These are phyloP conservation scores for Flaveria bidentis DNA, from an alignment of 129 eudicot genomes.

Conservation along the genomic window DNA sequence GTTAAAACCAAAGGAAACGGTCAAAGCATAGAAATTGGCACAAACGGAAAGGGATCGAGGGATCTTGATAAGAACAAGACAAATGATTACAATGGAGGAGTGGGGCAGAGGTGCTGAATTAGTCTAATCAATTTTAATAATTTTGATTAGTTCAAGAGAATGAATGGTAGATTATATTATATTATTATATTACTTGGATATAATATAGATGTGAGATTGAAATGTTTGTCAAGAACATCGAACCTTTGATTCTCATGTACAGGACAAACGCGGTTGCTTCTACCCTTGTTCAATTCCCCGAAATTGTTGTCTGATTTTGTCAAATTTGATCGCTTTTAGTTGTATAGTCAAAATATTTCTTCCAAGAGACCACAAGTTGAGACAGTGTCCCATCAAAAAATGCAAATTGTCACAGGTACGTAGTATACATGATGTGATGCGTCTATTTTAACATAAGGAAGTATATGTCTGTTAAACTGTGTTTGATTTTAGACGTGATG, in stretches of 20 bases:
- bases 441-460: too few relatives aligned
- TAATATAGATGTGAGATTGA: neutral
- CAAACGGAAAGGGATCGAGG: slow-evolving; percentile 7
- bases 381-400: neutral
- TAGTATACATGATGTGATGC: too few relatives aligned
- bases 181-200: neutral
- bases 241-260: neutral
- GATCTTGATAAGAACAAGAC: slow-evolving; percentile 26
- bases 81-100: slow-evolving; percentile 19
- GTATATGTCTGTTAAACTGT: too few relatives aligned
- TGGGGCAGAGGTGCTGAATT: slow-evolving; percentile 34
- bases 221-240: neutral
- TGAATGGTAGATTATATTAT: neutral
- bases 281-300: slow-evolving; percentile 5
- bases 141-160: slow-evolving; percentile 11
- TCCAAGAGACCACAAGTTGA: neutral
- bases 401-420: neutral
- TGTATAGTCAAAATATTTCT: neutral
- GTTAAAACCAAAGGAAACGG: slow-evolving; percentile 3
- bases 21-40: slow-evolving; percentile 24
- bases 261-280: slow-evolving; percentile 7
- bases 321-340: neutral
- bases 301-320: neutral
- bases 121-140: neutral
- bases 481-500: too few relatives aligned